A percentile compares a stretch with the other conserved stretches of the same genome.
These are phyloP conservation scores for Xylariales sp. DNA, from an alignment of 2,329 filamentous ascomycete genomes.

Conservation along the genomic window DNA sequence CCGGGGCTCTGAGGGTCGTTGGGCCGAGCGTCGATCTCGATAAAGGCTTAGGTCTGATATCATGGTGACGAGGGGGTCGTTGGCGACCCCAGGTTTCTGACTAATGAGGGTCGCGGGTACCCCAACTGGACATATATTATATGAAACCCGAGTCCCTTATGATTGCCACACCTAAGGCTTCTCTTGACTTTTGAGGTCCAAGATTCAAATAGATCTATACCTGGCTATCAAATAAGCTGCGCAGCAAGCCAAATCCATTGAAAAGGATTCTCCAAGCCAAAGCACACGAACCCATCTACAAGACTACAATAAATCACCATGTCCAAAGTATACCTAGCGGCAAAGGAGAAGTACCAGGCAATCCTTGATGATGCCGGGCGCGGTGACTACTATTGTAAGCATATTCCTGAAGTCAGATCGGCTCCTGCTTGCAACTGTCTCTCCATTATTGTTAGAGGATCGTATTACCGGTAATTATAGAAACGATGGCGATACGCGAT, in stretches of 20 bases:
- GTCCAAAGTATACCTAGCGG: slow-evolving; percentile 48
- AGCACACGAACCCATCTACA: slow-evolving; percentile 5
- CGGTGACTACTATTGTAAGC: slow-evolving; percentile 49
- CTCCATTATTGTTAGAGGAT: background rate
- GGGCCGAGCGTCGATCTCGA: slow-evolving; percentile 33
- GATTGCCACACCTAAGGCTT: background rate
- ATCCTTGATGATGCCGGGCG: slow-evolving; percentile 50
- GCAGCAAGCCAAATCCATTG: slow-evolving; percentile 3
- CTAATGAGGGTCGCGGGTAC: slow-evolving; percentile 33
- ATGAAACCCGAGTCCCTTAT: slow-evolving; percentile 30
- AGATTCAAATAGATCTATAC: background rate
- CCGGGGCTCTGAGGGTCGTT: slow-evolving; percentile 12
- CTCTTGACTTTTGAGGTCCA: slow-evolving; percentile 6
- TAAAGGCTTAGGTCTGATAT: slow-evolving; percentile 45
- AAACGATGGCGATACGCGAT: background rate
- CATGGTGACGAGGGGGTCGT: slow-evolving; percentile 46
- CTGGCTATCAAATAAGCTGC: slow-evolving; percentile 9
- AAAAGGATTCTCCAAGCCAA: slow-evolving; percentile 3
- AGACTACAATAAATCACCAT: slow-evolving; percentile 23
- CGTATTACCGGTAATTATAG: background rate
- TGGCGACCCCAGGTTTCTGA: slow-evolving; percentile 26
- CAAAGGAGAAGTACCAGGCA: slow-evolving; percentile 52
- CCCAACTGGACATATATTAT: slow-evolving; percentile 30
- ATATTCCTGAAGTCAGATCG: background rate
- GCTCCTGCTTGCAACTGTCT: background rate